A percentile compares a stretch with the other conserved stretches of the same genome.
Evolutionary conservation across 371 early-diverging fungal species (phyloP).

Genomic region (Mucor mucedo): DNA sequence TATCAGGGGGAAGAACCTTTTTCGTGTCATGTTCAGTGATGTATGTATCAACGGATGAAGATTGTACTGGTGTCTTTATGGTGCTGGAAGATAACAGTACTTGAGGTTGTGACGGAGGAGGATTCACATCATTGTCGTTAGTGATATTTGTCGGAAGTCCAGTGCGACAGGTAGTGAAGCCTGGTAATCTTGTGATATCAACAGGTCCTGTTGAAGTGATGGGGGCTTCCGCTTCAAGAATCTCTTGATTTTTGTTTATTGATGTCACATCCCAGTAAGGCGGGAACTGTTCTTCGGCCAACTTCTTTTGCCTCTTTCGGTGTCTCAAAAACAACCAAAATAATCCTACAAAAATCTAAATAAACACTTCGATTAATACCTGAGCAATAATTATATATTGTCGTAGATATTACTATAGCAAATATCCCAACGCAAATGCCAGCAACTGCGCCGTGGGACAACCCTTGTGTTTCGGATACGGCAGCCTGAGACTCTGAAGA

Average conservation of each 20-base stretch:
- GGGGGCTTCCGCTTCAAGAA: background rate
- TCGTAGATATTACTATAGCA: conserved; percentile 7
- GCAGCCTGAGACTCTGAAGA: background rate
- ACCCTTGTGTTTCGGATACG: no score
- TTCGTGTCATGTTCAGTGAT: background rate
- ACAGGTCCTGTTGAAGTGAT: conserved; percentile 11
- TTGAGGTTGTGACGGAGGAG: background rate
- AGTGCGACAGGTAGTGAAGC: conserved; percentile 11
- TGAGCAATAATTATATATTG: background rate
- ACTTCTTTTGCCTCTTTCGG: conserved; percentile 2
- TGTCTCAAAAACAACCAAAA: conserved; percentile 5
- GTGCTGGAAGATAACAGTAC: background rate
- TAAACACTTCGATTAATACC: background rate
- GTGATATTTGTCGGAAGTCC: conserved; percentile 11
- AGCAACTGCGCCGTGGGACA: conserved; percentile 10
- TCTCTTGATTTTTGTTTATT: background rate
- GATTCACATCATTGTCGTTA: conserved; percentile 13
- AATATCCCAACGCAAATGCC: conserved; percentile 18
- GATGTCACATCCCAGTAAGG: conserved; percentile 22
- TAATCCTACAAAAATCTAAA: conserved; percentile 4
- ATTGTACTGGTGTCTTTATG: background rate
- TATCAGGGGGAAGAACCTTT: conserved; percentile 9
- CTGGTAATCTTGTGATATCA: conserved; percentile 2
- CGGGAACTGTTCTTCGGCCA: conserved; percentile 5
- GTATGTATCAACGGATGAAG: background rate